phyloP scores from a whole-genome alignment of 305 asterid genomes.

The Fraxinus albicans region DNA sequence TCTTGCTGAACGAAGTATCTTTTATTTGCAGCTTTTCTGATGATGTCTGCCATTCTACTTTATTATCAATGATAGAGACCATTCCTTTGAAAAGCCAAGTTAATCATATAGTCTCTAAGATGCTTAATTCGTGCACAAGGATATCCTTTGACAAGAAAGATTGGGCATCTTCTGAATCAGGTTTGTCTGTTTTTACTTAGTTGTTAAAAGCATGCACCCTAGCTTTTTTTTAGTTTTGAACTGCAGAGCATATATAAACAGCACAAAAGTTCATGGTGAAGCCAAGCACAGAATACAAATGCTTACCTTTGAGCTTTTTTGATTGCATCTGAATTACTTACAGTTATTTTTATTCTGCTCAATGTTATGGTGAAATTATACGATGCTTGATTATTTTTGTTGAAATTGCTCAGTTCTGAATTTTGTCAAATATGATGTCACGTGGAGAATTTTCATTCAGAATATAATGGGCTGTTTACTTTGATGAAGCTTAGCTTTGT shows the following conservation, averaged over 20 bases:
- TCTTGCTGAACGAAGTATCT: conserved; percentile 25
- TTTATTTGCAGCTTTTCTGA: conserved; percentile 61
- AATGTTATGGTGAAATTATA: not conserved
- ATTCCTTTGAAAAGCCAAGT: conserved; percentile 60
- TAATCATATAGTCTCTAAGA: conserved; percentile 46
- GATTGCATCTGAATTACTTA: not conserved
- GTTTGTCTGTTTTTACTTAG: conserved; percentile 36
- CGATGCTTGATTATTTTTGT: not conserved
- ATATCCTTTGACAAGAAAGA: conserved; percentile 43
- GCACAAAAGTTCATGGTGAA: not conserved
- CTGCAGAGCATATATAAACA: not conserved
- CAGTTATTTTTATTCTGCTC: not conserved
- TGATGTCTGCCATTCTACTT: conserved; percentile 42
- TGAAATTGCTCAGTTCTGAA: not conserved
- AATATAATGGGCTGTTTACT: not conserved
- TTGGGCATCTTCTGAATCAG: conserved; percentile 45
- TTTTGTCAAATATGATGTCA: not conserved
- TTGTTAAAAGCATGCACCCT: not conserved
- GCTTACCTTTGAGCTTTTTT: not conserved
- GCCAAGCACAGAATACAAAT: not conserved
- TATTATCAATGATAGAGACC: conserved; percentile 52
- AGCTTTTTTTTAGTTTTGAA: not conserved
- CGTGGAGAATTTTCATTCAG: not conserved
- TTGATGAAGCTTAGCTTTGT: not conserved
- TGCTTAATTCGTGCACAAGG: conserved; percentile 47